These are phyloP conservation scores for Microcos paniculata DNA, from an alignment of 345 rosid species.

Conservation along the genomic window DNA sequence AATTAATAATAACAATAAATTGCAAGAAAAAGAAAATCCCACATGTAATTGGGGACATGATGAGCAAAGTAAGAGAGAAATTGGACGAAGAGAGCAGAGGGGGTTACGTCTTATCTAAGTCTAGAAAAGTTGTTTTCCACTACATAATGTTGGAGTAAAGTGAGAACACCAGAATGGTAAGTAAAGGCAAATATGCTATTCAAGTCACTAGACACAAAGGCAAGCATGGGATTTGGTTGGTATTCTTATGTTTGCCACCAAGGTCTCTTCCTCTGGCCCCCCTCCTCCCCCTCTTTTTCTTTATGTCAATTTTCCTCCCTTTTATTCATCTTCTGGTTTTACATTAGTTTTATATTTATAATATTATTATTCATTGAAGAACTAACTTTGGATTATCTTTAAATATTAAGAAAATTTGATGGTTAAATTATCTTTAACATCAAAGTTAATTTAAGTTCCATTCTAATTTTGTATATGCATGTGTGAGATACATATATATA, in stretches of 20 bases:
- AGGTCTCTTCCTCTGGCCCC: conserved; percentile 40
- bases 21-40: not conserved
- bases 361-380: too few relatives aligned
- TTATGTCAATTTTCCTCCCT: not conserved
- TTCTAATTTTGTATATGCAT: too few relatives aligned
- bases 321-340: not conserved
- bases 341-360: too few relatives aligned
- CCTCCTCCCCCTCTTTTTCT: not conserved
- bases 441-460: too few relatives aligned
- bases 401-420: too few relatives aligned
- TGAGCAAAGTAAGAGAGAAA: not conserved
- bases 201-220: conserved; percentile 47
- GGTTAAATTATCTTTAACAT: too few relatives aligned
- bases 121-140: conserved; percentile 53
- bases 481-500: too few relatives aligned
- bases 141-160: conserved; percentile 53
- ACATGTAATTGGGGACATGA: not conserved
- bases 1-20: not conserved
- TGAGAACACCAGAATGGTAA: conserved; percentile 26
- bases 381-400: too few relatives aligned
- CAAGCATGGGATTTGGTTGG: conserved; percentile 49
- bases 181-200: conserved; percentile 48
- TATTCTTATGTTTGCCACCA: conserved; percentile 56
- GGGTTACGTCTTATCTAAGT: conserved; percentile 36
- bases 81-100: not conserved